phyloP scores from a whole-genome alignment of 1,284 basidiomycete genomes.

The Sparassis latifolia region DNA sequence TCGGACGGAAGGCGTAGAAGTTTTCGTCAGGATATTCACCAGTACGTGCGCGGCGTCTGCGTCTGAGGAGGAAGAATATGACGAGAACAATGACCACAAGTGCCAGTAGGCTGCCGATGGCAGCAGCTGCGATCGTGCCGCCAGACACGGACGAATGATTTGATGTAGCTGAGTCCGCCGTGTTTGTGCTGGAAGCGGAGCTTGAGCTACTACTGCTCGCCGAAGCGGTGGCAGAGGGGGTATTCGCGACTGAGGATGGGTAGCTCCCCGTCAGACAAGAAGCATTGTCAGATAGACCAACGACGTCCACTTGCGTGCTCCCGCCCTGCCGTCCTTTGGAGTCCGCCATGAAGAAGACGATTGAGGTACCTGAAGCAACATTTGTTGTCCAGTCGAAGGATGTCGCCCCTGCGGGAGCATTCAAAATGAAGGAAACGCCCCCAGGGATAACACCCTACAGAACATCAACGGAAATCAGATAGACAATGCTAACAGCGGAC shows the following conservation, averaged over 20 bases:
- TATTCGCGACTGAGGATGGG: conserved; percentile 39
- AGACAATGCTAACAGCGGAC: conserved; percentile 12
- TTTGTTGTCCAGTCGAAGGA: conserved; percentile 53
- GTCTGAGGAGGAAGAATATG: conserved; percentile 19
- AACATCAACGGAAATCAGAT: not conserved
- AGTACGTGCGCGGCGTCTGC: conserved; percentile 3
- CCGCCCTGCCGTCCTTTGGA: conserved; percentile 51
- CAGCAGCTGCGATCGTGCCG: conserved; percentile 49
- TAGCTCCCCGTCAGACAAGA: conserved; percentile 47
- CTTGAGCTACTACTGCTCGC: conserved; percentile 1
- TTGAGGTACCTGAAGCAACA: conserved; percentile 49
- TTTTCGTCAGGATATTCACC: conserved; percentile 12
- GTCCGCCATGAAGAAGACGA: conserved; percentile 61
- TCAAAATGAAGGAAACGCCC: conserved; percentile 44
- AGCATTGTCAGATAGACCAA: conserved; percentile 42
- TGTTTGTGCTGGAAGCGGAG: conserved; percentile 14
- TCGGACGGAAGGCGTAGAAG: not conserved
- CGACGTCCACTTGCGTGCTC: conserved; percentile 41
- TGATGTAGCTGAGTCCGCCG: conserved; percentile 1
- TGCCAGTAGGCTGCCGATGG: conserved; percentile 51
- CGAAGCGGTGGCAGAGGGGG: conserved; percentile 19
- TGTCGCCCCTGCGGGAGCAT: conserved; percentile 35
- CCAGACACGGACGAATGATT: conserved; percentile 26
- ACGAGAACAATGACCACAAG: conserved; percentile 29
- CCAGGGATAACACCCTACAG: conserved; percentile 59